Conservation (phyloP, 257 asterid species). For the Capsicum rhomboideum region DNA sequence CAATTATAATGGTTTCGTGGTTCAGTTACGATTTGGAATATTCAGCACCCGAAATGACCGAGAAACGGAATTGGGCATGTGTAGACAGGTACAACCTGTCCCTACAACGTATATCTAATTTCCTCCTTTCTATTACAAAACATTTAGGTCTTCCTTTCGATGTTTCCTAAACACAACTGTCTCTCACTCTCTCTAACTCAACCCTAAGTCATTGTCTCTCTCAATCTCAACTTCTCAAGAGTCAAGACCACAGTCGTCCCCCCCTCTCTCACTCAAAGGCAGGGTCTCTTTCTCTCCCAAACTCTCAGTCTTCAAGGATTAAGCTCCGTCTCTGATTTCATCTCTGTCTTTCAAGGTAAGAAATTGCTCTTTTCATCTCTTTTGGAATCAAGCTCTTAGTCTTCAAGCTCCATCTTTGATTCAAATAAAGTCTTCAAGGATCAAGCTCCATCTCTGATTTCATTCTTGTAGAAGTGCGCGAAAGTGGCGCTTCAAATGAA, state of each 20-base stretch:
- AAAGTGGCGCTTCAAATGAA: too few relatives aligned
- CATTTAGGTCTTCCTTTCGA: background rate
- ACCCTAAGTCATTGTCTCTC: background rate
- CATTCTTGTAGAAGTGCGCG: too few relatives aligned
- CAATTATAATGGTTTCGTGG: background rate
- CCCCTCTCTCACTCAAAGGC: background rate
- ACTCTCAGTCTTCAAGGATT: background rate
- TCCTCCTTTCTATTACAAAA: background rate
- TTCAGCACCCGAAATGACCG: background rate
- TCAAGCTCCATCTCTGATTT: too few relatives aligned
- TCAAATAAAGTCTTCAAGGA: too few relatives aligned
- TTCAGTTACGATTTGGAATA: background rate
- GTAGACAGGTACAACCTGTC: background rate
- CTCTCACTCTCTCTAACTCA: background rate
- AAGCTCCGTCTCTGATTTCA: background rate
- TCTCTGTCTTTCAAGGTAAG: background rate
- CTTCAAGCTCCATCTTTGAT: too few relatives aligned
- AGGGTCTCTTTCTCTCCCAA: background rate
- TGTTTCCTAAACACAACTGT: background rate
- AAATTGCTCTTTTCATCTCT: background rate
- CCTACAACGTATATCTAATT: background rate
- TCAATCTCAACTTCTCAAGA: background rate
- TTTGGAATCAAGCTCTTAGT: too few relatives aligned
- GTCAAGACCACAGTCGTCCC: background rate
- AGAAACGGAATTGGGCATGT: background rate